Evolutionary conservation across 495 filamentous ascomycete species (phyloP), one percentile per base, ranked within the genome.

Genomic region (Penicillium angulare): DNA sequence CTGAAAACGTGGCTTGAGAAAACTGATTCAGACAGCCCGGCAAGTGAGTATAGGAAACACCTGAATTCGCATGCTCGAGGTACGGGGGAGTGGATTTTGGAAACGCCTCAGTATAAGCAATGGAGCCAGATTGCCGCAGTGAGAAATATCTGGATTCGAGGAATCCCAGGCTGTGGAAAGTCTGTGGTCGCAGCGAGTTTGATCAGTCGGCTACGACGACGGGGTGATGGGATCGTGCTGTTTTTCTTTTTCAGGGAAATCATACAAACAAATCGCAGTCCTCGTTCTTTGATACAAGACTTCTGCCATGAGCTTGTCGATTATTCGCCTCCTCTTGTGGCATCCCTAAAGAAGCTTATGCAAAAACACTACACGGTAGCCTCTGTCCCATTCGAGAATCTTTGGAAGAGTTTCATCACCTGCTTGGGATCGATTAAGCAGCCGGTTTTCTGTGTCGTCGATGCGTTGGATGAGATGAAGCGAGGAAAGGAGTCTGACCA

Each of bases 111-210:
- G 12, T 52, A 40, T 23, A 38, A 49, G 17, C 39, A 52, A 21
- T 56, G 54, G 43, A 38, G 43, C 22, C 5, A 23, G 38, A 34
- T 21, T 17, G 49, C 18, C n/a, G 32, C 15, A 0, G 39, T 48
- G 43, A 49, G 54, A 15, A 22, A 44, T 13, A 18, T 51, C 9
- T 56, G 44, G 44, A 52, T 56, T 32, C 51, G 52, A 49, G 90
- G 90, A 8, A 90, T 92, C 52, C 90, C 90, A 2, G 89, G 90
- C 45, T 92, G 90, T 52, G 90, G 87, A 81, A 95, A 95, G 73
- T 92, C 90, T 10, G 90, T 88, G 2, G 78, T 95, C 49, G 86
- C 88, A 8, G 64, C 72, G 16, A 76, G 72, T 33, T 71, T 92
- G 13, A 43, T 51, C 21, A 13, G 39, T 23, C 24, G 45, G 38